Evolutionary conservation across 768 basidiomycete genomes (phyloP).

Genomic region (Tylopilus sp.): DNA sequence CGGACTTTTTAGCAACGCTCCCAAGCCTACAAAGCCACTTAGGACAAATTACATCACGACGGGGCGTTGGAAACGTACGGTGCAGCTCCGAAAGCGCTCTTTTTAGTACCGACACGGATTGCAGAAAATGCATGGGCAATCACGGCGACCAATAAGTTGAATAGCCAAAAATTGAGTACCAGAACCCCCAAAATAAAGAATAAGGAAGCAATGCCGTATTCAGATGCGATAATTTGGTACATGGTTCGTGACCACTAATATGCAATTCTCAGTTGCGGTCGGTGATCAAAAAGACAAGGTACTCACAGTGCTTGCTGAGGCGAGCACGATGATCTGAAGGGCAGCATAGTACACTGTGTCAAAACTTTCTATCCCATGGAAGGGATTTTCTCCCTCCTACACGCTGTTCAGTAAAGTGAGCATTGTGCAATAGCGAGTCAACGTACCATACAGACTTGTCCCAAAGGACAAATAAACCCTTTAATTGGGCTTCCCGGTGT

Average conservation of each 20-base stretch:
- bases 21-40: conserved; percentile 31
- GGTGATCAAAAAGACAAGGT: background rate
- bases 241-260: conserved; percentile 75
- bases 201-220: conserved; percentile 79
- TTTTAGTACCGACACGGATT: conserved; percentile 80
- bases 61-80: conserved; percentile 16
- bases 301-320: conserved; percentile 72
- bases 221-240: conserved; percentile 86
- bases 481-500: conserved; percentile 43
- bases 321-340: conserved; percentile 81
- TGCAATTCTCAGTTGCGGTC: conserved; percentile 3
- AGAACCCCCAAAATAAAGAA: conserved; percentile 85
- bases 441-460: conserved; percentile 75
- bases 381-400: conserved; percentile 66
- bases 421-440: background rate
- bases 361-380: conserved; percentile 67
- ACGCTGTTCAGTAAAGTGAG: background rate
- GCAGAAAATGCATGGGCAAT: conserved; percentile 90
- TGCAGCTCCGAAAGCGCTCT: conserved; percentile 87
- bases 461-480: conserved; percentile 86
- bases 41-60: background rate
- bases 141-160: conserved; percentile 93
- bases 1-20: conserved; percentile 48
- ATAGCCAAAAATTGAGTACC: conserved; percentile 90
- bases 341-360: conserved; percentile 85